These are phyloP conservation scores for Gossypium mustelinum DNA, from an alignment of 345 rosid species.

Conservation along the genomic window DNA sequence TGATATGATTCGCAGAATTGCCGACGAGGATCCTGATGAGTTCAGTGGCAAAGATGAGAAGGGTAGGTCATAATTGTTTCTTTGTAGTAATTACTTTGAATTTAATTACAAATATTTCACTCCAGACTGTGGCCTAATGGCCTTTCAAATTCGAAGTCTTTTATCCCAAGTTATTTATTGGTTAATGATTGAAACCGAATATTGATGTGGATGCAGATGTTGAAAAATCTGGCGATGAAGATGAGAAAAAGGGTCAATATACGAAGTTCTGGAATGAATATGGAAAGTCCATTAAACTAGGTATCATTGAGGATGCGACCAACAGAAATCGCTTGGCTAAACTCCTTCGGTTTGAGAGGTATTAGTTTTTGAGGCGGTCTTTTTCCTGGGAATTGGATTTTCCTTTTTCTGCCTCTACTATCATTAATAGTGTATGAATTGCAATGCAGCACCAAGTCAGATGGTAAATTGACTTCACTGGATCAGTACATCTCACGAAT, in stretches of 20 bases:
- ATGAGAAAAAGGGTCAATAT: constrained; percentile 91
- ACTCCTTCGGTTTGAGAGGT: constrained; percentile 92
- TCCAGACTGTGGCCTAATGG: neutral
- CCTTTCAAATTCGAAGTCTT: neutral
- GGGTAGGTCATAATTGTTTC: constrained; percentile 35
- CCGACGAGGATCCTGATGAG: constrained; percentile 94
- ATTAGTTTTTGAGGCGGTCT: constrained; percentile 8
- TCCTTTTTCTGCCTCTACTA: constrained; percentile 3
- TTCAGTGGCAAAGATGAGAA: constrained; percentile 65
- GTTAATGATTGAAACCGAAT: constrained; percentile 10
- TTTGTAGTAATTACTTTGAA: neutral
- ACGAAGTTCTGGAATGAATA: constrained; percentile 94
- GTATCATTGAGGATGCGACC: constrained; percentile 89
- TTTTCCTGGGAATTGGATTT: neutral
- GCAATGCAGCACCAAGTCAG: constrained; percentile 69
- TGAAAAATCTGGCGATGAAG: constrained; percentile 55
- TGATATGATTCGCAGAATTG: constrained; percentile 90
- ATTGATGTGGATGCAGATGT: constrained; percentile 35
- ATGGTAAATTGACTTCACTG: constrained; percentile 85
- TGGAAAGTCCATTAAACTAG: constrained; percentile 95
- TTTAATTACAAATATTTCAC: neutral
- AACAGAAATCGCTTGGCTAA: constrained; percentile 93
- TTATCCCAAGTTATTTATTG: neutral
- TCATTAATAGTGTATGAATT: neutral
- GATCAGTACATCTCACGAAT: constrained; percentile 96